These are phyloP conservation scores for Calonectria fujianensis DNA, from an alignment of 2,329 filamentous ascomycete genomes.

Conservation along the genomic window DNA sequence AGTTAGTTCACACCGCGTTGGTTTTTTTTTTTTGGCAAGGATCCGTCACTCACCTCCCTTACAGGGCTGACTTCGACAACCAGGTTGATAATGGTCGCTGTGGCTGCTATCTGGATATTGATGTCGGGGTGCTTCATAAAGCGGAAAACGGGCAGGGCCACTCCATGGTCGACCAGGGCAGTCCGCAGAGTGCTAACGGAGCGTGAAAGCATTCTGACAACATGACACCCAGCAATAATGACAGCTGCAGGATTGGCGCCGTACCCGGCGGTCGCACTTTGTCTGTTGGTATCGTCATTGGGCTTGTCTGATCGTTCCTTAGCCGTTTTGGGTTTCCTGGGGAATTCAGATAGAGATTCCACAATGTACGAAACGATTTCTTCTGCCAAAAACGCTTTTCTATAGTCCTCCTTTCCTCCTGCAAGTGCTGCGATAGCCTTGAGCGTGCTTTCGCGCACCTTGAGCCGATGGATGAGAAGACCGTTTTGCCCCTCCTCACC, in stretches of 20 bases:
- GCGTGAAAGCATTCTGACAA: conserved; percentile 86
- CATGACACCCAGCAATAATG: conserved; percentile 89
- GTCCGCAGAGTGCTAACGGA: conserved; percentile 91
- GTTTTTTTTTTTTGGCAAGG: too few relatives aligned
- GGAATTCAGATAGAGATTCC: conserved; percentile 81
- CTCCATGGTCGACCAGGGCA: conserved; percentile 88
- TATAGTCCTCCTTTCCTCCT: conserved; percentile 87
- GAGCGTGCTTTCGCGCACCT: conserved; percentile 83
- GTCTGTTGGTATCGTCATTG: conserved; percentile 57
- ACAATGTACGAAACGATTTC: conserved; percentile 89
- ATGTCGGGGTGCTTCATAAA: conserved; percentile 85
- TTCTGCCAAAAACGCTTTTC: conserved; percentile 87
- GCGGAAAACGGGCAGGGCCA: conserved; percentile 84
- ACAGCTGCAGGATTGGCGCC: conserved; percentile 85
- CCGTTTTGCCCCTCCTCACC: conserved; percentile 78
- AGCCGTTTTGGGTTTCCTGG: conserved; percentile 67
- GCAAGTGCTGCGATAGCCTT: conserved; percentile 88
- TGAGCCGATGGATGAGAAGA: conserved; percentile 80
- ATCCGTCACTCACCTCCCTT: conserved; percentile 79
- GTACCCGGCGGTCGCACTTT: conserved; percentile 68
- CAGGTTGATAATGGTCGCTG: conserved; percentile 88
- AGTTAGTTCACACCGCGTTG: conserved; percentile 46
- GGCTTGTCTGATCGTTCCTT: conserved; percentile 66
- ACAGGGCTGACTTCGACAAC: conserved; percentile 93
- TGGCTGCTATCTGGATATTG: conserved; percentile 90